Evolutionary conservation across 495 filamentous ascomycete species (phyloP).

Genomic region (Friedmanniomyces simplex): DNA sequence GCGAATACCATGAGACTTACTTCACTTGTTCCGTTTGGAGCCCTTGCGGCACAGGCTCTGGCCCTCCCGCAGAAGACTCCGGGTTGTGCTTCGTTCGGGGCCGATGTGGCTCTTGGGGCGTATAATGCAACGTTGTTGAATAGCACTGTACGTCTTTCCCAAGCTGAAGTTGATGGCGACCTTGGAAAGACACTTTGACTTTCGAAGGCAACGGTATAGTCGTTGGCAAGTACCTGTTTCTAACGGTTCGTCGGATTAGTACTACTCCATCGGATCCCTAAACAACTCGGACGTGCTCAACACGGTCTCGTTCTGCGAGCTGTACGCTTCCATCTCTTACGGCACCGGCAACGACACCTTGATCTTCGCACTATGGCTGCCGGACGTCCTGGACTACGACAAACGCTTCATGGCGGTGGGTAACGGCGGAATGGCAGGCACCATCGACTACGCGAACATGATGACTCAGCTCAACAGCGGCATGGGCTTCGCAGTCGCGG

Average conservation of each 20-base stretch:
- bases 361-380: conserved; percentile 27
- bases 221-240: too few species aligned
- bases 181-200: too few species aligned
- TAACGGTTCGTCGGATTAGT: not conserved
- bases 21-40: not conserved
- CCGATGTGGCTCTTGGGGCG: not conserved
- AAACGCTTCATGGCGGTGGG: conserved; percentile 30
- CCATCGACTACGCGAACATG: conserved; percentile 27
- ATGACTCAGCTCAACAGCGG: conserved; percentile 29
- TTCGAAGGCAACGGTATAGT: too few species aligned
- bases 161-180: too few species aligned
- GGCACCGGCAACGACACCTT: conserved; percentile 13
- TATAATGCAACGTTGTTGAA: conserved; percentile 9
- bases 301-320: conserved; percentile 13
- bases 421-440: conserved; percentile 34
- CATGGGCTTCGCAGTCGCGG: conserved; percentile 29
- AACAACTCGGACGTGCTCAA: conserved; percentile 3
- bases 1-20: not conserved
- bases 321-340: conserved; percentile 7
- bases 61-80: conserved; percentile 2
- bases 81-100: not conserved
- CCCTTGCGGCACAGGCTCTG: not conserved
- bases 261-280: not conserved
- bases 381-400: conserved; percentile 22
- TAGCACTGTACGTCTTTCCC: not conserved